Evolutionary conservation across 495 filamentous ascomycete genomes (phyloP).

Genomic region (Hapsidospora chrysogenum): DNA sequence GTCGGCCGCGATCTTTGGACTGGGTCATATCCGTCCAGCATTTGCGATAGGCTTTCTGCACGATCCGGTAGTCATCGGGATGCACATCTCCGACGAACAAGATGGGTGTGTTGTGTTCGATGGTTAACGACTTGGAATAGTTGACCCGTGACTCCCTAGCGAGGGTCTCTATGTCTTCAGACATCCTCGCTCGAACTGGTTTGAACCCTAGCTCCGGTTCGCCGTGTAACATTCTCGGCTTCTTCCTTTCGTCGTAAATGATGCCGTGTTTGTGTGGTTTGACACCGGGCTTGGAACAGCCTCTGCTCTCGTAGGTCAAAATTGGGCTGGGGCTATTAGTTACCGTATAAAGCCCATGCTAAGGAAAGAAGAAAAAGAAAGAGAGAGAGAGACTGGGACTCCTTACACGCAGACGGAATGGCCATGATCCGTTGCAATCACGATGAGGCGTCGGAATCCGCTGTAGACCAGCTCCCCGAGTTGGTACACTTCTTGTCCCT

Average conservation of each 20-base stretch:
- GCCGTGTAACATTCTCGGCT: conserved; percentile 12
- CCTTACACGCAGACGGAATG: conserved; percentile 33
- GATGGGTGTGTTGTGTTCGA: conserved; percentile 31
- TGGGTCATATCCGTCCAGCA: neutral
- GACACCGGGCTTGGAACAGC: conserved; percentile 26
- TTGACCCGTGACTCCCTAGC: conserved; percentile 27
- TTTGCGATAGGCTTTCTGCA: too few species aligned
- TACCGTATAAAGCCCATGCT: neutral
- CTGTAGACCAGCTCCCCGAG: conserved; percentile 20
- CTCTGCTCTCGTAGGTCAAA: conserved; percentile 25
- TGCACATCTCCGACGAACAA: conserved; percentile 28
- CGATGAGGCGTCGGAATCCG: conserved; percentile 27
- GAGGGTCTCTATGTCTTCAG: conserved; percentile 21
- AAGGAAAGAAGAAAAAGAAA: neutral
- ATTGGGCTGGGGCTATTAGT: conserved; percentile 21
- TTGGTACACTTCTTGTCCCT: conserved; percentile 10
- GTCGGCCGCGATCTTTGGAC: neutral
- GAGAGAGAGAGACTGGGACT: neutral
- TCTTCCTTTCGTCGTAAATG: conserved; percentile 13
- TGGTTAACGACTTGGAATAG: conserved; percentile 26
- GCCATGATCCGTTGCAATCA: conserved; percentile 28
- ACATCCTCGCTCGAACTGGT: conserved; percentile 17
- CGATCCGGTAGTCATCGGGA: too few species aligned
- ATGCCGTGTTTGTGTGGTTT: conserved; percentile 29
- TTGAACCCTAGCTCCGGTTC: conserved; percentile 25